Percentiles rank a stretch among this genome's conserved stretches.
Evolutionary conservation across 2,329 filamentous ascomycete species (phyloP).

Genomic region (Microdochium trichocladiopsis): DNA sequence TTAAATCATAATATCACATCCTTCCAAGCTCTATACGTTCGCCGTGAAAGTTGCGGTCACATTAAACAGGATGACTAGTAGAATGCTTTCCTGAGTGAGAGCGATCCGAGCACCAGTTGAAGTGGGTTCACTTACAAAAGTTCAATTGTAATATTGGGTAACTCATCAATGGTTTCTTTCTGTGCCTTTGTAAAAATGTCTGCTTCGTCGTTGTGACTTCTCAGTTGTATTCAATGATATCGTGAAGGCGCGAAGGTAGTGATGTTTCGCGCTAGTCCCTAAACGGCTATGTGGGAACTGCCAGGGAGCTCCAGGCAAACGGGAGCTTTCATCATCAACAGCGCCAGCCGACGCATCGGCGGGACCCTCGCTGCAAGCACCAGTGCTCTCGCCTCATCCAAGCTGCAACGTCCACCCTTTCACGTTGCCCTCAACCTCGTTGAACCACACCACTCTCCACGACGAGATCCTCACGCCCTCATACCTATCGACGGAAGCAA

Average conservation of each 20-base stretch:
- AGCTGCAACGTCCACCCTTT: neutral
- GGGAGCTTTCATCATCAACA: slow-evolving; percentile 10
- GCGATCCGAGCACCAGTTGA: too few relatives aligned
- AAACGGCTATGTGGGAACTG: neutral
- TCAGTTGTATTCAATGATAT: too few relatives aligned
- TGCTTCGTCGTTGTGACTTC: too few relatives aligned
- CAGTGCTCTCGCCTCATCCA: neutral
- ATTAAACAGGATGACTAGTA: too few relatives aligned
- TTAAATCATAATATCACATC: too few relatives aligned
- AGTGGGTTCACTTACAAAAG: too few relatives aligned
- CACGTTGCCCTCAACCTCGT: neutral
- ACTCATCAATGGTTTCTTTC: too few relatives aligned
- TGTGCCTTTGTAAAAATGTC: too few relatives aligned
- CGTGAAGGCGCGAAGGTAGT: neutral
- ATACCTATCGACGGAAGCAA: neutral
- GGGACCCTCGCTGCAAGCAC: neutral
- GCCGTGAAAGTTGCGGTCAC: too few relatives aligned
- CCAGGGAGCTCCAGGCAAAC: slow-evolving; percentile 10
- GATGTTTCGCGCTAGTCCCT: neutral
- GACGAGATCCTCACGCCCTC: neutral
- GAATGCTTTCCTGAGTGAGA: too few relatives aligned
- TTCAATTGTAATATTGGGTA: too few relatives aligned
- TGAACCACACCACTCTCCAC: neutral
- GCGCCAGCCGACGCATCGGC: slow-evolving; percentile 3
- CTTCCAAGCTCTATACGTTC: too few relatives aligned